phyloP scores from a whole-genome alignment of 129 eudicot genomes.

The Oenanthe sinensis region DNA sequence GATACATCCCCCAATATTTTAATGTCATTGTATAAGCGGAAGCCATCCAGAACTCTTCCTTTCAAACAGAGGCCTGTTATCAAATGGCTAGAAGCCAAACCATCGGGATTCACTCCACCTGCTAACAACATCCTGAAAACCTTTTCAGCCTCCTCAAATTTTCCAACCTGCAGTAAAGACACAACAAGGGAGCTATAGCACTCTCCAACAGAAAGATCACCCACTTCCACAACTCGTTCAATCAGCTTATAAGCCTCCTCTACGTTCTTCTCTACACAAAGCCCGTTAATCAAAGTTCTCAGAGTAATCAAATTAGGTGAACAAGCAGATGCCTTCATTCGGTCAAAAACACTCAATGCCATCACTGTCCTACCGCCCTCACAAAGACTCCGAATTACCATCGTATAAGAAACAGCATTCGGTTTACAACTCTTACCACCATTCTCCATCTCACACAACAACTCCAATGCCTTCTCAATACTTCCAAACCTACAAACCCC shows the following conservation, averaged over 20 bases:
- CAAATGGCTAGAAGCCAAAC: constrained; percentile 48
- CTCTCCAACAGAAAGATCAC: constrained; percentile 34
- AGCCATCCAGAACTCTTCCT: constrained; percentile 51
- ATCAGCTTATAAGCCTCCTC: constrained; percentile 63
- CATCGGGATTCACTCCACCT: constrained; percentile 54
- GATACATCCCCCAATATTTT: constrained; percentile 36
- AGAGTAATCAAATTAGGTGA: constrained; percentile 52
- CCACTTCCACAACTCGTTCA: constrained; percentile 29
- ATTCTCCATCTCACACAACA: constrained; percentile 65
- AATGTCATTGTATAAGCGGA: constrained; percentile 37
- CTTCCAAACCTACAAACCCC: constrained; percentile 60
- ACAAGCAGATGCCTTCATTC: constrained; percentile 49
- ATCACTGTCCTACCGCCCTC: constrained; percentile 42
- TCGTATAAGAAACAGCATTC: constrained; percentile 58
- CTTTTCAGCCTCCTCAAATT: constrained; percentile 47
- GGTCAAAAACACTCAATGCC: constrained; percentile 54
- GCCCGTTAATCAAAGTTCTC: constrained; percentile 46
- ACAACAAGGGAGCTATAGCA: constrained; percentile 68
- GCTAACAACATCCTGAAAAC: constrained; percentile 59
- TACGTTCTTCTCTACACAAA: constrained; percentile 39
- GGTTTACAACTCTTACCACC: constrained; percentile 51
- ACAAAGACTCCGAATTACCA: constrained; percentile 50
- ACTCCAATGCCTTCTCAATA: constrained; percentile 45
- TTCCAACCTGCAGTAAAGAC: constrained; percentile 33
- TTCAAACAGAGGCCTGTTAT: constrained; percentile 37